Percentiles rank a stretch among this genome's conserved stretches.
Evolutionary conservation across 441 rosid genomes (phyloP).

Genomic region (Kokia cookei): DNA sequence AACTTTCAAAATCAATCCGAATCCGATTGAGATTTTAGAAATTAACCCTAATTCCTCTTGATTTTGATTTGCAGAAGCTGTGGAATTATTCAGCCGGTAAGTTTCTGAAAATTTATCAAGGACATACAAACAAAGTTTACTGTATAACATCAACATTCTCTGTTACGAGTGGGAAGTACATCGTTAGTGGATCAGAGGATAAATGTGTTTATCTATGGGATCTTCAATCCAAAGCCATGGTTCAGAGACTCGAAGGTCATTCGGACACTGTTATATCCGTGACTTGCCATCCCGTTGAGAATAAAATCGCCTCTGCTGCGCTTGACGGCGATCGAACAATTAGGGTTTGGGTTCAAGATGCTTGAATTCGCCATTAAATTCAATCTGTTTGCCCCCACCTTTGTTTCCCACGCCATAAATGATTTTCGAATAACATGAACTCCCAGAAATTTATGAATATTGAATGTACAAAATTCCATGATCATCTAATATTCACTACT

Average conservation of each 20-base stretch:
- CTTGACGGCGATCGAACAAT: constrained; percentile 71
- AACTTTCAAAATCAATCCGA: no score
- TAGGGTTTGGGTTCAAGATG: constrained; percentile 64
- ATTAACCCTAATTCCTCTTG: neutral
- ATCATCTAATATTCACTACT: no score
- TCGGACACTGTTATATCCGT: constrained; percentile 77
- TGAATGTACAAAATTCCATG: no score
- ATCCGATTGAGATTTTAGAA: neutral
- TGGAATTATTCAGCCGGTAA: constrained; percentile 85
- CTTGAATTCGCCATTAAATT: neutral
- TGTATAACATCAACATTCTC: constrained; percentile 86
- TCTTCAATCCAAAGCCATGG: constrained; percentile 70
- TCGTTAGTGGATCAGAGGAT: constrained; percentile 95
- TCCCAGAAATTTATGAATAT: no score
- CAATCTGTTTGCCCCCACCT: neutral
- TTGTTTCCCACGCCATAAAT: no score
- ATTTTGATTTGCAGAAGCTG: constrained; percentile 51
- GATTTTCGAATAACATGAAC: no score
- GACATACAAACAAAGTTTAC: constrained; percentile 72
- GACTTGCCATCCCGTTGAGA: constrained; percentile 65
- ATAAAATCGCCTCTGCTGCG: constrained; percentile 78
- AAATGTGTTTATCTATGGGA: constrained; percentile 87
- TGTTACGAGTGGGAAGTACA: constrained; percentile 83
- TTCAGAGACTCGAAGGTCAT: constrained; percentile 88
- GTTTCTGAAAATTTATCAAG: constrained; percentile 75